Base-by-base conservation (phyloP, 768 basidiomycete species). In the Lactifluus rugatus region DNA sequence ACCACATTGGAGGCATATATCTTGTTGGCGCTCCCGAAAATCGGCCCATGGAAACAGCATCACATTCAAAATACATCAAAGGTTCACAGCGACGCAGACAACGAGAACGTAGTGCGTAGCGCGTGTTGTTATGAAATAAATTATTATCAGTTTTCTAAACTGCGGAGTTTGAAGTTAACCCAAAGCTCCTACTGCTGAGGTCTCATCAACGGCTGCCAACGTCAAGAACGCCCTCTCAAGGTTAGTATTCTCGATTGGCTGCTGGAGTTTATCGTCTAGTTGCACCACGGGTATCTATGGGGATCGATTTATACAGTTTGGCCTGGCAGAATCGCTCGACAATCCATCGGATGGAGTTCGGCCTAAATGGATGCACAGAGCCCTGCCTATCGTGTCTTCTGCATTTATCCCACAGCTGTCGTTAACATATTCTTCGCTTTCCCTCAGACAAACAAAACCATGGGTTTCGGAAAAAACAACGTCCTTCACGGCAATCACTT, bases 401-500 rank as follows among this genome's bases (percentile, higher is more conserved):
- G 10, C 32, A 7, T 45, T 37, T 52, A 45, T 56, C 23, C 48
- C 48, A 48, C 17, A 41, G 57, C 58, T 56, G 51, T 59, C 47
- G n/a, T 61, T 68, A 41, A 57, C 62, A n/a, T 41, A 32, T 57
- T 59, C 61, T 60, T 54, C 21, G 37, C 48, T n/a, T 62, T 13
- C 47, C 1, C 63, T 51, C 64, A 81, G 78, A 76, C 66, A 76
- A 74, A 13, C 39, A 32, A 44, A 74, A 72, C 69, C 66, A 89
- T 87, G 86, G 86, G 85, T 81, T 87, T 87, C 71, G 76, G 74
- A 65, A 80, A 84, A 76, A 88, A 87, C 75, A 89, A 89, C 82
- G 90, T 89, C 78, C 89, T 95, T 74, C 93, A 84, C 77, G 81
- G 74, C 67, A 93, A 93, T 76, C 93, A 96, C 73, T 93, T 93